Evolutionary conservation across 306 rosid genomes (phyloP), one percentile per base, ranked within the genome.

Genomic region (Malus orientalis): DNA sequence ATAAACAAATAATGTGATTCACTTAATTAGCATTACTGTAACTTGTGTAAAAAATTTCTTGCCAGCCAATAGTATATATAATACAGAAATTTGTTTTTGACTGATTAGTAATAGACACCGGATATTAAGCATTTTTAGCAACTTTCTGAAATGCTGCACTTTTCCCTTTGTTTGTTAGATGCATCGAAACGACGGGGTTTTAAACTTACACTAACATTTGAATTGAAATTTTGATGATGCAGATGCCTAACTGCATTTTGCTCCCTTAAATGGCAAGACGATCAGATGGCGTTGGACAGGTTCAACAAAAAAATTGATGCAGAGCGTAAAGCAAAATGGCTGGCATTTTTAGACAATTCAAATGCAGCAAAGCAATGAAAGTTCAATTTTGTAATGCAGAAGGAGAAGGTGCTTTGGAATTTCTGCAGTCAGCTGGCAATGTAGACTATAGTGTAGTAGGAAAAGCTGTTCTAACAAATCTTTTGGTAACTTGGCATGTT

Each of bases 231-330:
- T 68, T 77, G 16, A 69, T 78, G 64, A 10, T 79, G 74, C 82
- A 79, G 82, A 19, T 7, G 53, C 40, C 53, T 79, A 22, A 11
- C 29, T 65, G 67, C 74, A 9, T 73, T 73, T 65, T 79, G 78
- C 78, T 65, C 78, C 3, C 23, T 15, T 19, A 33, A 57, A 7
- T 66, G 82, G 69, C 19, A 74, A 13, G 67, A 54, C 4, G 3
- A 63, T 40, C 73, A 36, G 73, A 72, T 79, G 30, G 16, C 32
- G 11, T 72, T 53, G 49, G 78, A 73, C 61, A 74, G 78, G 11
- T 66, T 73, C 60, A 4, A 65, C 5, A 73, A 8, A 55, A 65
- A 66, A 73, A 8, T 2, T 16, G 33, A 64, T 25, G 47, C 47
- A 16, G 67, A 67, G 18, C 3, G 0, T 9, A 27, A 51, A 32